A percentile compares a stretch with the other conserved stretches of the same genome.
phyloP scores from a whole-genome alignment of 2,329 filamentous ascomycete genomes.

The Fusarium setosum region DNA sequence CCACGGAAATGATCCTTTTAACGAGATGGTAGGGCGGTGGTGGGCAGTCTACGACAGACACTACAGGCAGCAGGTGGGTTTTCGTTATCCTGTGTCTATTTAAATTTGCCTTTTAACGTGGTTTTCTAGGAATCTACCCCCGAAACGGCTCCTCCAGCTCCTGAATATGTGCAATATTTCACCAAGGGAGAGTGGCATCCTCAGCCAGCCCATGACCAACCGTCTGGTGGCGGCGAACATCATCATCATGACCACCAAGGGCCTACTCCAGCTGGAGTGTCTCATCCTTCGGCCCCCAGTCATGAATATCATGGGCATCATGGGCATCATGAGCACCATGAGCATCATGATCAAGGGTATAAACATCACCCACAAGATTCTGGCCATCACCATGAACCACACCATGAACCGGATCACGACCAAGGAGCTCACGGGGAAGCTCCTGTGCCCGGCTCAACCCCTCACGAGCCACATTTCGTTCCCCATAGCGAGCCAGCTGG shows the following conservation, averaged over 20 bases:
- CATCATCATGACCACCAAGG: conserved; percentile 39
- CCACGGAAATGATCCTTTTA: conserved; percentile 73
- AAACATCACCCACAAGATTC: conserved; percentile 27
- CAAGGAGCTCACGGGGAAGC: conserved; percentile 26
- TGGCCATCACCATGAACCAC: conserved; percentile 25
- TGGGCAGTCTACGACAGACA: conserved; percentile 95
- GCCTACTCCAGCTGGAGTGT: conserved; percentile 21
- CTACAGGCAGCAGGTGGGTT: conserved; percentile 69
- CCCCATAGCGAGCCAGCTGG: conserved; percentile 48
- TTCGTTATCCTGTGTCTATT: neutral
- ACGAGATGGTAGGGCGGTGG: conserved; percentile 88
- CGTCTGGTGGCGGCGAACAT: conserved; percentile 37
- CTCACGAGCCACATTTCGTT: conserved; percentile 34
- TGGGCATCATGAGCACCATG: conserved; percentile 7
- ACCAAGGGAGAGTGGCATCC: conserved; percentile 64
- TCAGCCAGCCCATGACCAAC: conserved; percentile 26
- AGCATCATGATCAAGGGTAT: conserved; percentile 1
- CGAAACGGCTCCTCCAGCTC: conserved; percentile 19
- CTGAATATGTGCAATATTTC: conserved; percentile 62
- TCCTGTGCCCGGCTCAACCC: conserved; percentile 28
- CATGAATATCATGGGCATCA: conserved; percentile 23
- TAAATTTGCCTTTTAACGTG: conserved; percentile 9
- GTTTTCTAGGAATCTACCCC: conserved; percentile 30
- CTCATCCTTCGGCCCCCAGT: conserved; percentile 31
- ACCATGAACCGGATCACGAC: conserved; percentile 32